These are phyloP conservation scores for Ceratorhiza oryzae-sativae DNA, from an alignment of 1,284 basidiomycete genomes.

Conservation along the genomic window DNA sequence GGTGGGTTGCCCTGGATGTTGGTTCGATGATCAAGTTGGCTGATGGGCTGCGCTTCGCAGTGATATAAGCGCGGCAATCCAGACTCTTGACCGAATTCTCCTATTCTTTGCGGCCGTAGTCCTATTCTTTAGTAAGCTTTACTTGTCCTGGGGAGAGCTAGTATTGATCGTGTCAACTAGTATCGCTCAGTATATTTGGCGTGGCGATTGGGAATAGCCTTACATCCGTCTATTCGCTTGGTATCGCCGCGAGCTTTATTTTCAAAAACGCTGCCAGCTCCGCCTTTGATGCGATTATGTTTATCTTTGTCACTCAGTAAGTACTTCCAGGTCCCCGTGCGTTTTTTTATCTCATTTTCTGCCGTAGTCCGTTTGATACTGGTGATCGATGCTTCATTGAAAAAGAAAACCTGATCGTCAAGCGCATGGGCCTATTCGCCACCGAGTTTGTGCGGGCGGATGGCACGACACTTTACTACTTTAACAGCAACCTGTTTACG, in stretches of 20 bases:
- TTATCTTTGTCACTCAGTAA: slow-evolving; percentile 79
- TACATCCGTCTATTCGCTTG: slow-evolving; percentile 50
- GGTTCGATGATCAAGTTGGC: slow-evolving; percentile 51
- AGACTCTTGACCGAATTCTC: slow-evolving; percentile 67
- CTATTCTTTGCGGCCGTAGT: slow-evolving; percentile 67
- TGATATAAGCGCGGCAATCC: slow-evolving; percentile 70
- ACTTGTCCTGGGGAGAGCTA: neutral
- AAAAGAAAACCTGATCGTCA: slow-evolving; percentile 73
- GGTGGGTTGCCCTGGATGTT: neutral
- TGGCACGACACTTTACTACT: slow-evolving; percentile 73
- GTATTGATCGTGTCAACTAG: slow-evolving; percentile 30
- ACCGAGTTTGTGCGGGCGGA: slow-evolving; percentile 39
- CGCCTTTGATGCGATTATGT: slow-evolving; percentile 79
- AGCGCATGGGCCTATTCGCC: slow-evolving; percentile 77
- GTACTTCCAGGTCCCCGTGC: slow-evolving; percentile 46
- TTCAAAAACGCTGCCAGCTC: slow-evolving; percentile 74
- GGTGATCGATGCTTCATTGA: slow-evolving; percentile 78
- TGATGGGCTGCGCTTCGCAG: slow-evolving; percentile 60
- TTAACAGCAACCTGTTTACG: slow-evolving; percentile 73
- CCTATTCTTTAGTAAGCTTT: slow-evolving; percentile 63
- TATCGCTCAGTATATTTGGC: slow-evolving; percentile 72
- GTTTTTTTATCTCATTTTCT: slow-evolving; percentile 15
- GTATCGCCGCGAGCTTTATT: slow-evolving; percentile 74
- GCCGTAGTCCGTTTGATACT: slow-evolving; percentile 79
- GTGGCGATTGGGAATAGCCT: slow-evolving; percentile 60